A percentile compares a stretch with the other conserved stretches of the same genome.
Conservation (phyloP, 768 basidiomycete species). For the Termitomyces sp. region DNA sequence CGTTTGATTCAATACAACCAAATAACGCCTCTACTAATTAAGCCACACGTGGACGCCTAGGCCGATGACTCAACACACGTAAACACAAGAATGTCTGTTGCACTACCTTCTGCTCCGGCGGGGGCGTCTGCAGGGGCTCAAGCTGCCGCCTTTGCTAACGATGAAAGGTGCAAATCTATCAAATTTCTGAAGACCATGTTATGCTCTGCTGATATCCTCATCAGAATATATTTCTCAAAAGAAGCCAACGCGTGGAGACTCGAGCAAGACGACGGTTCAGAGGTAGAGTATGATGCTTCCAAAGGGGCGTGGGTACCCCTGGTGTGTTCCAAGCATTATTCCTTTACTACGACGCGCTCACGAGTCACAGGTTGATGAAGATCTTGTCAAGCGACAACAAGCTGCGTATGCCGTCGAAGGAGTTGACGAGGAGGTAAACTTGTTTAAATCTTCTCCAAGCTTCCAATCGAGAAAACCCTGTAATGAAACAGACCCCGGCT, state of each 20-base stretch:
- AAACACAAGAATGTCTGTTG: conserved; percentile 40
- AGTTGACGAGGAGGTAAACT: conserved; percentile 86
- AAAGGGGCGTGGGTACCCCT: conserved; percentile 81
- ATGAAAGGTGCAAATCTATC: conserved; percentile 49
- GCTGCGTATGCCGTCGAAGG: conserved; percentile 90
- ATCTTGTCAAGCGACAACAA: conserved; percentile 83
- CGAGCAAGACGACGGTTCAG: conserved; percentile 86
- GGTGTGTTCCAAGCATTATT: conserved; percentile 42
- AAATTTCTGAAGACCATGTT: background rate
- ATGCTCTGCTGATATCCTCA: conserved; percentile 13
- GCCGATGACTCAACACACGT: conserved; percentile 29
- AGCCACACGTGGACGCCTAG: background rate
- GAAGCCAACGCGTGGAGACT: conserved; percentile 76
- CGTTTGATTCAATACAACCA: background rate
- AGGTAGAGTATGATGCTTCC: conserved; percentile 78
- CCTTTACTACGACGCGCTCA: conserved; percentile 1
- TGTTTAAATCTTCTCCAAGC: background rate
- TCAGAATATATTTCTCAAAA: conserved; percentile 71
- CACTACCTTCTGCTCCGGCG: conserved; percentile 42
- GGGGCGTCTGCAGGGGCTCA: conserved; percentile 40
- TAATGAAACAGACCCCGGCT: conserved; percentile 61
- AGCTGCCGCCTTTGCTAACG: conserved; percentile 56
- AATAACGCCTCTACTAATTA: background rate
- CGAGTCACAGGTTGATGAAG: conserved; percentile 71
- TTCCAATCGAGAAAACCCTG: background rate